Percentiles rank a stretch among this genome's conserved stretches.
Conservation (phyloP, 805 yeast species). For the Kodamaea restingae region DNA sequence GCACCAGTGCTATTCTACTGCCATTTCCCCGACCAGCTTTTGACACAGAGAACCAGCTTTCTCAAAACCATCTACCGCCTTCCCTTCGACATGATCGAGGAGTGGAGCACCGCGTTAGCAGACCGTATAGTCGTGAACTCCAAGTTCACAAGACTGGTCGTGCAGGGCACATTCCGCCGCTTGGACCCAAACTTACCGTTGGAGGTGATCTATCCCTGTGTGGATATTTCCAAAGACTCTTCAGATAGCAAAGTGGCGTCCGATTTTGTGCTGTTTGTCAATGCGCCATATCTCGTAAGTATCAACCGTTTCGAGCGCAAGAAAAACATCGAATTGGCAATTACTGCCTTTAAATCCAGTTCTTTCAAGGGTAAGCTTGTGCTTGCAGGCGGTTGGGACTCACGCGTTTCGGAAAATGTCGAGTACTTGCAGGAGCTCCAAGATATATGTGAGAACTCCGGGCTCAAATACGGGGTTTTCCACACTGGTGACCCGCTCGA, state of each 20-base stretch:
- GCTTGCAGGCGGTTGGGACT: slow-evolving; percentile 90
- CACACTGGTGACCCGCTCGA: not conserved
- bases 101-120: slow-evolving; percentile 68
- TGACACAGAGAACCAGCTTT: slow-evolving; percentile 55
- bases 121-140: slow-evolving; percentile 88
- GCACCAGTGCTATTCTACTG: slow-evolving; percentile 72
- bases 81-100: slow-evolving; percentile 85
- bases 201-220: slow-evolving; percentile 72
- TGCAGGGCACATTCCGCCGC: slow-evolving; percentile 55
- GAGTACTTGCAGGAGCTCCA: slow-evolving; percentile 62
- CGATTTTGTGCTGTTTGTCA: slow-evolving; percentile 35
- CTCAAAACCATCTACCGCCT: slow-evolving; percentile 64
- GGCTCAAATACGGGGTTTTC: slow-evolving; percentile 23
- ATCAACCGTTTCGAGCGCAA: slow-evolving; percentile 87
- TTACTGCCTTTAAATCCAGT: slow-evolving; percentile 57
- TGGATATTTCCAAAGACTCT: slow-evolving; percentile 38
- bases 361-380: slow-evolving; percentile 44
- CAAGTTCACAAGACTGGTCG: slow-evolving; percentile 70
- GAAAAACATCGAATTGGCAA: slow-evolving; percentile 77
- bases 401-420: slow-evolving; percentile 69
- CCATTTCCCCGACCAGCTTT: slow-evolving; percentile 89
- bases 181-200: slow-evolving; percentile 38
- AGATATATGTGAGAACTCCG: slow-evolving; percentile 40
- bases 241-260: slow-evolving; percentile 21
- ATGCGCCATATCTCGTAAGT: slow-evolving; percentile 53